phyloP scores from a whole-genome alignment of 2,329 filamentous ascomycete genomes.

The Tympanopsis confertula region DNA sequence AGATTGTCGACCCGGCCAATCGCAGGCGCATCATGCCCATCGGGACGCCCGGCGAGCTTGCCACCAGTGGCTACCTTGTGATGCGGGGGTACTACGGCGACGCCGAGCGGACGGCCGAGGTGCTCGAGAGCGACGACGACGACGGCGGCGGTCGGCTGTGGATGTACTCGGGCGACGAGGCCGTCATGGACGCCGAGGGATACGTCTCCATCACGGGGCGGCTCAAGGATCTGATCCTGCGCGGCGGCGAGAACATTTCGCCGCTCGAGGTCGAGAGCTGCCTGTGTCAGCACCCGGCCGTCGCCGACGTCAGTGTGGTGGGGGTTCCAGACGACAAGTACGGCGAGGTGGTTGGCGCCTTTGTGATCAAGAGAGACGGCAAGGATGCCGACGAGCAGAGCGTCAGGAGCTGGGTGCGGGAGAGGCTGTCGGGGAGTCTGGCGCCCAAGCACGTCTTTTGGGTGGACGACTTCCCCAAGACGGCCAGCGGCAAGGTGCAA shows the following conservation, averaged over 20 bases:
- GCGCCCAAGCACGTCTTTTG: slow-evolving; percentile 88
- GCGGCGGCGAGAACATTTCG: slow-evolving; percentile 91
- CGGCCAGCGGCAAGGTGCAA: slow-evolving; percentile 91
- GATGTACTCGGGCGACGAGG: slow-evolving; percentile 93
- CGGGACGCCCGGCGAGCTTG: slow-evolving; percentile 66
- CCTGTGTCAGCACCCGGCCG: slow-evolving; percentile 58
- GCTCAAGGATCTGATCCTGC: slow-evolving; percentile 92
- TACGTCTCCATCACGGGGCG: slow-evolving; percentile 82
- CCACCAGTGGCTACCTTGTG: slow-evolving; percentile 71
- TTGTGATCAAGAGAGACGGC: slow-evolving; percentile 34
- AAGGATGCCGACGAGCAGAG: slow-evolving; percentile 27
- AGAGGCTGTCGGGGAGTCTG: slow-evolving; percentile 60
- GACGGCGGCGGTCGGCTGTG: slow-evolving; percentile 51
- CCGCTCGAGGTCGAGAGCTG: slow-evolving; percentile 87
- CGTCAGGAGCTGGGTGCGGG: slow-evolving; percentile 61
- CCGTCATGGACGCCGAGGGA: slow-evolving; percentile 68
- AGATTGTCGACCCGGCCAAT: slow-evolving; percentile 65
- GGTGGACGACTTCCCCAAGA: slow-evolving; percentile 78
- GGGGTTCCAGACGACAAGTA: slow-evolving; percentile 73
- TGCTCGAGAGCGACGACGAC: slow-evolving; percentile 36
- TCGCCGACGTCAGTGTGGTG: slow-evolving; percentile 71
- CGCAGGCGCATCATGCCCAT: slow-evolving; percentile 45
- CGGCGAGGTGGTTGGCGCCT: slow-evolving; percentile 79
- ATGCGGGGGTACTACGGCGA: slow-evolving; percentile 91
- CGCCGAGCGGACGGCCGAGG: slow-evolving; percentile 54